These are phyloP conservation scores for Leersia perrieri DNA, from an alignment of 176 grass and related monocot genomes.

Conservation along the genomic window DNA sequence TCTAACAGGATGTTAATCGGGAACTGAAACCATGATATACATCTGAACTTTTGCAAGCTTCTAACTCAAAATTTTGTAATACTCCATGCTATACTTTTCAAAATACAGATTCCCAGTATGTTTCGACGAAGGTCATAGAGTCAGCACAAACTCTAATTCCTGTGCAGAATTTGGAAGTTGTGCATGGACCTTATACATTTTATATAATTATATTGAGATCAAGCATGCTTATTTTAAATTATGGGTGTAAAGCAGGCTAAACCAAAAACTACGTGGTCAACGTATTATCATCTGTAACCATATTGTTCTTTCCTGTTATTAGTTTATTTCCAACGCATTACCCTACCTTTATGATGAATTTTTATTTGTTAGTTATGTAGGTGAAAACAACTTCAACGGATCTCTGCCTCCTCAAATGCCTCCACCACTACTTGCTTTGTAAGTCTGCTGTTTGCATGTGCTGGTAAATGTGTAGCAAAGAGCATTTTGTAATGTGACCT, in stretches of 20 bases:
- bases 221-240: neutral
- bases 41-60: no score
- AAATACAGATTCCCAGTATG: no score
- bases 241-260: neutral
- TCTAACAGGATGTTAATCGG: no score
- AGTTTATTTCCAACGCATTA: neutral
- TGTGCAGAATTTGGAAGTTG: neutral
- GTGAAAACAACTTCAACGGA: slow-evolving; percentile 46
- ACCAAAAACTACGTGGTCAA: no score
- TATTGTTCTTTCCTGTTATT: neutral
- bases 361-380: slow-evolving; percentile 42
- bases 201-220: neutral
- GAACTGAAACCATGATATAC: no score
- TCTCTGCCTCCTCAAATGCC: slow-evolving; percentile 30
- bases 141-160: no score
- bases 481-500: neutral
- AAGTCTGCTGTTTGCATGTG: slow-evolving; percentile 26
- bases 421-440: slow-evolving; percentile 19
- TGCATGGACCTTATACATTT: no score
- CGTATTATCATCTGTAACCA: neutral
- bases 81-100: no score
- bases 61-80: no score
- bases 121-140: no score
- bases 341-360: slow-evolving; percentile 1
- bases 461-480: neutral